Evolutionary conservation across 257 asterid genomes (phyloP).

Genomic region (Lycium barbarum): DNA sequence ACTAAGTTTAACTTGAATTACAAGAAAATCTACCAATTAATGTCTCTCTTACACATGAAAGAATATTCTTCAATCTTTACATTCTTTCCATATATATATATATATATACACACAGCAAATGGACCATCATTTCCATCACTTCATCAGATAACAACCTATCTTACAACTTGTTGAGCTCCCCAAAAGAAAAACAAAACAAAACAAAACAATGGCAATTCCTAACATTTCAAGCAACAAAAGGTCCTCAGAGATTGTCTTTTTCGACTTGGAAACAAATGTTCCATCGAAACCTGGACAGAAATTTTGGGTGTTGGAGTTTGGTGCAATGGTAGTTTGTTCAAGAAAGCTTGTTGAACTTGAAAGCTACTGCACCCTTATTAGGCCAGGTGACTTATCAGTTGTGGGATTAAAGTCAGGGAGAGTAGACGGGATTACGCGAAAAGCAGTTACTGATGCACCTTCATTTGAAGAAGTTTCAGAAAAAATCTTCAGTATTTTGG

Average conservation of each 20-base stretch:
- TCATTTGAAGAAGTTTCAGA: constrained; percentile 74
- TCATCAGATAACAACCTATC: background rate
- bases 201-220: constrained; percentile 42
- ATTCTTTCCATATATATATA: constrained; percentile 36
- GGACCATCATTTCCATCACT: constrained; percentile 17
- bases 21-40: constrained; percentile 65
- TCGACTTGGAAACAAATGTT: constrained; percentile 87
- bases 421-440: constrained; percentile 71
- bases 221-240: constrained; percentile 29
- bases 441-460: constrained; percentile 71
- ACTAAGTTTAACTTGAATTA: constrained; percentile 67
- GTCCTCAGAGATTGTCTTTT: constrained; percentile 76
- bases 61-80: constrained; percentile 51
- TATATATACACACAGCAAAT: constrained; percentile 17
- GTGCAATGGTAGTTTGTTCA: constrained; percentile 84
- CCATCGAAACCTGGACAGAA: constrained; percentile 67
- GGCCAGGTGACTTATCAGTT: constrained; percentile 69
- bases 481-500: constrained; percentile 65
- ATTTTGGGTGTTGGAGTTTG: constrained; percentile 78
- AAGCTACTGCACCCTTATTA: constrained; percentile 81
- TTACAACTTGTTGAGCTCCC: background rate
- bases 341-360: constrained; percentile 72
- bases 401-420: constrained; percentile 64
- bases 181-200: background rate
- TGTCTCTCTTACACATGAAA: constrained; percentile 38